A percentile compares a stretch with the other conserved stretches of the same genome.
Evolutionary conservation across 257 asterid species (phyloP).

Genomic region (Solanum megistacrolobum): DNA sequence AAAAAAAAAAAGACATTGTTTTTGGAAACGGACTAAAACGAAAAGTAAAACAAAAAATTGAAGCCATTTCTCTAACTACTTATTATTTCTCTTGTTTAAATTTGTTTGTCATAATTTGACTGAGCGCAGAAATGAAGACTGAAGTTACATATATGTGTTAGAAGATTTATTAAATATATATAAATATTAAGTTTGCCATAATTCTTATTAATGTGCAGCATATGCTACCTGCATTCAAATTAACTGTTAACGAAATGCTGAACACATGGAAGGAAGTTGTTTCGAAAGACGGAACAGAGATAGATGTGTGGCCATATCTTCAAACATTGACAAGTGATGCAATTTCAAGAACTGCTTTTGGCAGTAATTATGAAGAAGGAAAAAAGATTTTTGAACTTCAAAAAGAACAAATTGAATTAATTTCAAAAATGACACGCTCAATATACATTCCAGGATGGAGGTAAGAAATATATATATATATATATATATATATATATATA

Average conservation of each 20-base stretch:
- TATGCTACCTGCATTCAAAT: conserved; percentile 9
- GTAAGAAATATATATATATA: background rate
- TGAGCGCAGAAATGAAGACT: too few species aligned
- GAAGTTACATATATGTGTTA: too few species aligned
- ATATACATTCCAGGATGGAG: conserved; percentile 6
- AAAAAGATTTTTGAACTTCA: conserved; percentile 6
- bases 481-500: too few species aligned
- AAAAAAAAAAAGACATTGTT: too few species aligned
- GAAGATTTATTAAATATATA: background rate
- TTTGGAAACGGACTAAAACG: too few species aligned
- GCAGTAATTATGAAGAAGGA: conserved; percentile 5
- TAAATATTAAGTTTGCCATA: too few species aligned
- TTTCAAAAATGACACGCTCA: background rate
- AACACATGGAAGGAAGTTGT: conserved; percentile 1
- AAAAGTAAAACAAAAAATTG: background rate
- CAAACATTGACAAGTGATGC: conserved; percentile 14
- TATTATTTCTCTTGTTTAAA: background rate
- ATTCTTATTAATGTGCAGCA: background rate
- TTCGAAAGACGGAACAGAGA: background rate
- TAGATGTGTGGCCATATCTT: conserved; percentile 10
- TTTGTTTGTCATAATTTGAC: too few species aligned
- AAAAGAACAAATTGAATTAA: background rate
- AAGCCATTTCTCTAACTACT: too few species aligned
- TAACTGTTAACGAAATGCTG: background rate
- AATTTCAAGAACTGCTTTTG: conserved; percentile 9